Evolutionary conservation across 768 basidiomycete species (phyloP).

Genomic region (Russula ochroleuca): DNA sequence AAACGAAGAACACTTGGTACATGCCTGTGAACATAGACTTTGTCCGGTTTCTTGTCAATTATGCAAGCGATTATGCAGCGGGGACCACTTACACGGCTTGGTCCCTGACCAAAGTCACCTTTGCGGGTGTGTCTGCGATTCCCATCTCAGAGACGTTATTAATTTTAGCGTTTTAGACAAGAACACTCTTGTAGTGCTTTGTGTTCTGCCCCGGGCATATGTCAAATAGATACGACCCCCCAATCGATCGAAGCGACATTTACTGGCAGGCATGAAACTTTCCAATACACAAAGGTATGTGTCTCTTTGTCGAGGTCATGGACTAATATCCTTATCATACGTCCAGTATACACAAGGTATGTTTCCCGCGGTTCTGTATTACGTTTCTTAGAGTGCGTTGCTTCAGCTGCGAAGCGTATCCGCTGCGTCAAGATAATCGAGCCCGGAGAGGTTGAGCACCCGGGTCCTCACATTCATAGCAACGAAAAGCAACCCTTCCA

Average conservation of each 20-base stretch:
- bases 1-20: conserved; percentile 42
- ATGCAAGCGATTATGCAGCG: conserved; percentile 51
- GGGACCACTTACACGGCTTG: conserved; percentile 51
- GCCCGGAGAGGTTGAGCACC: conserved; percentile 40
- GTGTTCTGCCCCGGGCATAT: conserved; percentile 48
- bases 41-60: conserved; percentile 54
- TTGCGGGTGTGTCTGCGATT: conserved; percentile 47
- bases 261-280: conserved; percentile 54
- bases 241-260: conserved; percentile 61
- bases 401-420: conserved; percentile 48
- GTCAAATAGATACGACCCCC: conserved; percentile 56
- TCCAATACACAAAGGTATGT: conserved; percentile 61
- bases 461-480: conserved; percentile 50
- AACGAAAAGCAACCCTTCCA: conserved; percentile 45
- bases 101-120: conserved; percentile 43
- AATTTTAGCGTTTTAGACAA: conserved; percentile 38
- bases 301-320: not conserved
- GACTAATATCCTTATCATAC: too few relatives aligned
- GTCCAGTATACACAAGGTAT: conserved; percentile 53
- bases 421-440: conserved; percentile 48
- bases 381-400: not conserved
- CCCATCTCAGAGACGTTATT: not conserved
- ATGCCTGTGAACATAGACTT: conserved; percentile 48
- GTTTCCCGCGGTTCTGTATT: not conserved
- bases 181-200: conserved; percentile 45